These are phyloP conservation scores for Cruciata laevipes DNA, from an alignment of 257 asterid species.

Conservation along the genomic window DNA sequence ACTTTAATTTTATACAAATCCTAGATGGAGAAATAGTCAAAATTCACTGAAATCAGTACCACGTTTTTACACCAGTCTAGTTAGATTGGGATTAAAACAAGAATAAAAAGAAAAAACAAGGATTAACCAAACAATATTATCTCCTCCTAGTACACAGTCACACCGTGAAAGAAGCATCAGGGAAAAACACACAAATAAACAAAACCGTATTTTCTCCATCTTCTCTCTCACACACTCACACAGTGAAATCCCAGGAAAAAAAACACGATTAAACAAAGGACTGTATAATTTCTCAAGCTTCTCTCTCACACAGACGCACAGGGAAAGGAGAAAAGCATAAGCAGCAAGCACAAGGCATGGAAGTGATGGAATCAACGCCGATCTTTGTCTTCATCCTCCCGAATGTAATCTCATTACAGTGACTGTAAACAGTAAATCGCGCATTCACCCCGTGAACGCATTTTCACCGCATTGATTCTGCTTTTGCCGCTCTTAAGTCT, in stretches of 20 bases:
- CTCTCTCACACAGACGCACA: background rate
- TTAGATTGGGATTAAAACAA: background rate
- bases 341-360: constrained; percentile 1
- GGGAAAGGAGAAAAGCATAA: background rate
- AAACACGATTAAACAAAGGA: background rate
- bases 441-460: background rate
- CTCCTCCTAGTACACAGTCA: background rate
- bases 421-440: background rate
- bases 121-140: background rate
- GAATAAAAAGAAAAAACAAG: background rate
- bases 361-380: background rate
- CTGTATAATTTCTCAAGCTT: background rate
- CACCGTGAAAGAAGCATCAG: background rate
- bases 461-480: background rate
- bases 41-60: too few relatives aligned
- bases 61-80: too few relatives aligned
- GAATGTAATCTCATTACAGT: background rate
- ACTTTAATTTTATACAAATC: too few relatives aligned
- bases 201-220: background rate
- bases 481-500: background rate
- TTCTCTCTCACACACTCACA: background rate
- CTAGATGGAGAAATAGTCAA: too few relatives aligned
- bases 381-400: constrained; percentile 10
- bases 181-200: background rate
- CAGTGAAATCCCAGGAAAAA: background rate